Base-by-base conservation (phyloP, 2,329 filamentous ascomycete genomes). In the Cucurbitaria berberidis region DNA sequence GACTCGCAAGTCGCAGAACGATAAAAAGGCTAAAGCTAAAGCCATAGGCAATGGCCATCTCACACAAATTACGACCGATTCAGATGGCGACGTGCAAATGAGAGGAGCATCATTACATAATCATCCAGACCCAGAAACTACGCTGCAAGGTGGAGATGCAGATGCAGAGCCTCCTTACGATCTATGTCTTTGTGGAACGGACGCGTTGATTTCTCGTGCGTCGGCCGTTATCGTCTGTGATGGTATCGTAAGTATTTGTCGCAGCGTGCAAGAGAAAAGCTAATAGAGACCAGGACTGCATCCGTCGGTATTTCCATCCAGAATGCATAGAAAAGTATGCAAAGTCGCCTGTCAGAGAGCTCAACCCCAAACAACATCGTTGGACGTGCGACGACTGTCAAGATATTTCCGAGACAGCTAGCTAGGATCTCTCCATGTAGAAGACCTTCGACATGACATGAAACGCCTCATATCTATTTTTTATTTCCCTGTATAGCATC, bases 221-320 rank as follows among this genome's bases (percentile, higher is more conserved):
- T 48, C 44, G 27, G 44, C 42, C 6, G 29, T 60, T 6, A 34
- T 68, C n/a, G 54, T 45, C 7, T 69, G 66, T 27, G 45, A 42
- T 9, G 55, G 47, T 42, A 48, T 56, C 15, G 66, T 68, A 57
- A 56, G 64, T 56, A 30, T 7, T 24, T 5, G 9, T 45, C 9
- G 18, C 4, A 22, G 24, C 10, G 8, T 41, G 15, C n/a, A n/a
- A 16, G 5, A 24, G 7, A 27, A 26, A n/a, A n/a, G 15, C 39
- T 41, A 15, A 38, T 11, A 21, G 9, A 39, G 7, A 22, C 9
- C 15, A 69, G 65, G 49, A 60, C 30, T 69, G 67, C 30, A 47
- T 63, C 24, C 64, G 66, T 7, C 51, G 54, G 15, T 44, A 48
- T 8, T 69, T 65, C 43, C 67, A 69, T 21, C 35, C 62, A 5